Conservation (phyloP, 2,329 filamentous ascomycete genomes). For the Cladophialophora psammophila region DNA sequence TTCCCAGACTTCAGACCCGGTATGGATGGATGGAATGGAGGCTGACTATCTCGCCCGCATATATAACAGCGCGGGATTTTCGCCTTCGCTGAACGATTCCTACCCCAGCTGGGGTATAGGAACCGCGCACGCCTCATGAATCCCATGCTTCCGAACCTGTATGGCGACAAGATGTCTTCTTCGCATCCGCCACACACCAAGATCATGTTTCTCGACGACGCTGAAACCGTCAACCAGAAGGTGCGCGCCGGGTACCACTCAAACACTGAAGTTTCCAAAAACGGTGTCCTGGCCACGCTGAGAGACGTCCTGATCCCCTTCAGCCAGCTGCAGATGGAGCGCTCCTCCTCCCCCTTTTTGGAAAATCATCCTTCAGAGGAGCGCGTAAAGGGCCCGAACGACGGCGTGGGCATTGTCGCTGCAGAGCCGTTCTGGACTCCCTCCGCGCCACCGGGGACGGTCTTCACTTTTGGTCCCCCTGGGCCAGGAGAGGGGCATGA, state of each 20-base stretch:
- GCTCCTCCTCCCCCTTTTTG: background rate
- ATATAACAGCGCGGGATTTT: background rate
- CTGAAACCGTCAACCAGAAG: background rate
- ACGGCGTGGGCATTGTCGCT: background rate
- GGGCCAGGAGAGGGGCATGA: background rate
- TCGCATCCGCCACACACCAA: background rate
- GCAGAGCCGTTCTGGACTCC: background rate
- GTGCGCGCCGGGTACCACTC: background rate
- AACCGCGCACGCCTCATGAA: constrained; percentile 3
- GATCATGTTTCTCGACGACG: constrained; percentile 6
- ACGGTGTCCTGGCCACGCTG: constrained; percentile 2
- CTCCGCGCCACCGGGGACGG: background rate
- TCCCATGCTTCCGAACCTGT: constrained; percentile 3
- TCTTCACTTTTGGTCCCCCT: background rate
- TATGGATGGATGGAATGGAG: background rate
- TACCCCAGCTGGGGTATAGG: background rate
- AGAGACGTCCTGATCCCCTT: constrained; percentile 1
- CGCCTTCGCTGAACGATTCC: background rate
- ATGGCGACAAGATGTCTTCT: background rate
- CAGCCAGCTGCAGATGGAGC: constrained; percentile 1
- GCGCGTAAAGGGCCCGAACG: background rate
- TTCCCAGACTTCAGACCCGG: background rate
- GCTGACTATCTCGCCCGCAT: no score
- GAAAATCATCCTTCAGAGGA: background rate
- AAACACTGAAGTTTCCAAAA: background rate